These are phyloP conservation scores for Fusarium penzigii DNA, from an alignment of 2,329 filamentous ascomycete genomes.

Conservation along the genomic window DNA sequence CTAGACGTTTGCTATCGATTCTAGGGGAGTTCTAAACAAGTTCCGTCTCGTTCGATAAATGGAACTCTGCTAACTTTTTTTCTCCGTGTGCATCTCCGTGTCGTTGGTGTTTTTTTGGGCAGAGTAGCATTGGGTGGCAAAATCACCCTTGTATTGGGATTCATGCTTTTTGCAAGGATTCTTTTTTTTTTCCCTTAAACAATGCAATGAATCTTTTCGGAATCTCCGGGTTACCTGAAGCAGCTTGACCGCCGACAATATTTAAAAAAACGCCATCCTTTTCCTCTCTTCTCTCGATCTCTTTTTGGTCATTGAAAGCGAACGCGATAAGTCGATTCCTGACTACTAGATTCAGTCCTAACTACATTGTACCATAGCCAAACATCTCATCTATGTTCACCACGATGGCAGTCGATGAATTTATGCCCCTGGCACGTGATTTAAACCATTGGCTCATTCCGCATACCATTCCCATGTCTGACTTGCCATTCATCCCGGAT, in stretches of 20 bases:
- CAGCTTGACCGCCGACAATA: neutral
- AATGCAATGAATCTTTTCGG: neutral
- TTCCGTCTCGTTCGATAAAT: neutral
- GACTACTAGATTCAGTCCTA: too few relatives aligned
- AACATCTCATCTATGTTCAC: too few relatives aligned
- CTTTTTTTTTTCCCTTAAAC: neutral
- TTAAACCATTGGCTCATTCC: neutral
- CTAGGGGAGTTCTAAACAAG: neutral
- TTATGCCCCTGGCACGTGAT: neutral
- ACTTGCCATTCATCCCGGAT: too few relatives aligned
- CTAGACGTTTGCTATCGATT: neutral
- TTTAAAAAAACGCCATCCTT: too few relatives aligned
- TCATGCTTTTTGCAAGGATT: neutral
- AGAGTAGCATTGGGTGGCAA: neutral
- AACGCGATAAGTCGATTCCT: too few relatives aligned
- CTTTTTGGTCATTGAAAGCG: too few relatives aligned
- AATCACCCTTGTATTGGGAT: neutral
- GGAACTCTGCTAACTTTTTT: neutral
- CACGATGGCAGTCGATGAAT: too few relatives aligned
- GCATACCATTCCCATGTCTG: too few relatives aligned
- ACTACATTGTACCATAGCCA: too few relatives aligned
- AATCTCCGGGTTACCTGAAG: neutral
- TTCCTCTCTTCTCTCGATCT: too few relatives aligned
- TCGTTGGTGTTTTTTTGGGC: neutral
- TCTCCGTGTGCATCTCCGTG: neutral